Base-by-base conservation (phyloP, 139 green algal genomes). In the Pseudopediastrum boryanum region DNA sequence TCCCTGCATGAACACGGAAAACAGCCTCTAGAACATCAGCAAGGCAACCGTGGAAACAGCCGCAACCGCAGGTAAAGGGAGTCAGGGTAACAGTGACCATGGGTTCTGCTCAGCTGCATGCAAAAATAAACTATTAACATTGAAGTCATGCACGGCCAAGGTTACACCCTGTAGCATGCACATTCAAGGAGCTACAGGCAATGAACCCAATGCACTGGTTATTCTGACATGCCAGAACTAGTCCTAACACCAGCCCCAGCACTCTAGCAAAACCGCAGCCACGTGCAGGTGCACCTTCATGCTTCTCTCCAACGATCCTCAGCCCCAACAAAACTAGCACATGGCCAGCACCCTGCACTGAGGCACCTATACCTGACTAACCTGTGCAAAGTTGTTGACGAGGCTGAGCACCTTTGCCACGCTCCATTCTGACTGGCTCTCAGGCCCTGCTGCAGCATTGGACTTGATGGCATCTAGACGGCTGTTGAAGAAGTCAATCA, bases 401-500 rank as follows among this genome's bases (percentile, higher is more conserved):
- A 80, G 58, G 59, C 71, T 61, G 43, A 80, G 42, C 41, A 80
- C 73, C 43, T 50, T 33, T 31, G 39, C 25, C 21, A 80, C 73
- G 25, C 42, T 72, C 73, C 73, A 80, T 2, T 72, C 42, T 19
- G 73, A n/a, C 43, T 48, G 59, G 9, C 59, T 35, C 73, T 80
- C 59, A 2, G 43, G 59, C 3, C 59, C 58, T 51, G 59, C 73
- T 41, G 41, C 73, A n/a, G 8, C 12, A n/a, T 39, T 29, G 46
- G 8, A 36, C 16, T 87, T 84, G 61, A 90, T 29, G 79, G 46
- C 48, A 63, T 94, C 91, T 35, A 94, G 48, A 7, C 71, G 74
- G 25, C 33, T 54, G 72, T 90, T 93, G 88, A 95, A 94, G 54
- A 78, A 86, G 50, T 89, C 80, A 7, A 89, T 69, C 31, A 89